Evolutionary conservation across 73 alveolate genomes (phyloP).

Genomic region (Paramecium bursaria): DNA sequence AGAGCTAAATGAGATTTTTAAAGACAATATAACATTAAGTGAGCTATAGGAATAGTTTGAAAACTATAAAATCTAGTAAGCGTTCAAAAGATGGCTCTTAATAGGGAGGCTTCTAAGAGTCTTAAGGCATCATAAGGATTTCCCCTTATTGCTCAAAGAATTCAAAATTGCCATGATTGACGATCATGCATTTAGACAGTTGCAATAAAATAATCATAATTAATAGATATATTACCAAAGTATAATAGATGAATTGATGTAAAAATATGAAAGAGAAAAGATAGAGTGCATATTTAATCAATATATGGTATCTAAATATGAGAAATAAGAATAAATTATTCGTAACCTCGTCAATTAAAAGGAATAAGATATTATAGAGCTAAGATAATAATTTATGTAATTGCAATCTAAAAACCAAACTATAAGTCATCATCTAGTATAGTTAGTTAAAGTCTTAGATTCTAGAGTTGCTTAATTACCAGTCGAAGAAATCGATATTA

Average conservation of each 20-base stretch:
- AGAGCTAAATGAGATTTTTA: conserved; percentile 24
- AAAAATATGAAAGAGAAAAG: conserved; percentile 19
- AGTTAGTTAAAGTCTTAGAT: conserved; percentile 1
- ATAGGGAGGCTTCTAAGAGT: conserved; percentile 9
- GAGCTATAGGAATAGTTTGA: conserved; percentile 15
- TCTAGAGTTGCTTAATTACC: too few species aligned
- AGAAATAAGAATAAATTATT: background rate
- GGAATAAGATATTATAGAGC: background rate
- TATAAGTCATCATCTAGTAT: background rate
- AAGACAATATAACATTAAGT: background rate
- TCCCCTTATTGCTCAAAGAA: background rate
- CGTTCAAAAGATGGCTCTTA: conserved; percentile 22
- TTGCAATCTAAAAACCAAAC: conserved; percentile 5
- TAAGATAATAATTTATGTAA: background rate
- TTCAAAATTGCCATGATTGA: background rate
- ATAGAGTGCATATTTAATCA: conserved; percentile 1
- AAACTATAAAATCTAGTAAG: conserved; percentile 4
- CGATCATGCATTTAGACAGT: background rate
- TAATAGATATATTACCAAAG: background rate
- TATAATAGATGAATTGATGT: conserved; percentile 9
- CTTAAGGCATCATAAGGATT: background rate
- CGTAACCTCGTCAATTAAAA: background rate
- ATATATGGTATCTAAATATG: background rate
- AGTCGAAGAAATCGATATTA: too few species aligned
- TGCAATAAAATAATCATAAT: background rate